These are phyloP conservation scores for Hortiboletus campestris DNA, from an alignment of 768 basidiomycete genomes.

Conservation along the genomic window DNA sequence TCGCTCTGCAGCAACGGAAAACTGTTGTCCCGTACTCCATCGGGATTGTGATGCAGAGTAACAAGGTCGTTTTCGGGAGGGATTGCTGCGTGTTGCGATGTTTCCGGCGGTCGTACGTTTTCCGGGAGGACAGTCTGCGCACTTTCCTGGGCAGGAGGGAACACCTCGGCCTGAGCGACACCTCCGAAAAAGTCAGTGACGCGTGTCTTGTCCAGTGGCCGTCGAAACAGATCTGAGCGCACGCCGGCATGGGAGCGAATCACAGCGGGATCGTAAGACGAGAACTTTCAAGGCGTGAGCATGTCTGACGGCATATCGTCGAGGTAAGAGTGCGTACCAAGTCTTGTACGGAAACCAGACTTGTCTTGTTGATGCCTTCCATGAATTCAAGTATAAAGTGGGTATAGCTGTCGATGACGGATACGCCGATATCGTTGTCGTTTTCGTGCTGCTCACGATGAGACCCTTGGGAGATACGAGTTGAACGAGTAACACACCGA, in stretches of 20 bases:
- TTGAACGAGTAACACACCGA: slow-evolving; percentile 56
- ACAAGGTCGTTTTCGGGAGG: not conserved
- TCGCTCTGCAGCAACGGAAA: not conserved
- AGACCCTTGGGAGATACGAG: not conserved
- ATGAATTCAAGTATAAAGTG: slow-evolving; percentile 90
- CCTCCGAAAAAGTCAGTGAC: slow-evolving; percentile 91
- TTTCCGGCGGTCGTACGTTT: not conserved
- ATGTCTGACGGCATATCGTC: not conserved
- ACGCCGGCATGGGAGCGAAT: slow-evolving; percentile 90
- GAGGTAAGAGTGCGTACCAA: slow-evolving; percentile 52
- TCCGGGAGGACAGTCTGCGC: not conserved
- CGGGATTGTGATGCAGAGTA: not conserved
- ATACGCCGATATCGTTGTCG: slow-evolving; percentile 91
- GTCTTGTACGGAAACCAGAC: slow-evolving; percentile 73
- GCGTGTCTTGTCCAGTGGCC: slow-evolving; percentile 57
- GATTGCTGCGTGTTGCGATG: not conserved
- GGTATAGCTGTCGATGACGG: slow-evolving; percentile 93
- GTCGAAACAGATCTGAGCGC: slow-evolving; percentile 74
- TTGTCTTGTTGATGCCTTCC: slow-evolving; percentile 92
- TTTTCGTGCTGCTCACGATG: slow-evolving; percentile 68
- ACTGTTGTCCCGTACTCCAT: not conserved
- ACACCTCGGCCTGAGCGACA: slow-evolving; percentile 78
- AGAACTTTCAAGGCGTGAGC: slow-evolving; percentile 56
- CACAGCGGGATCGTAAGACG: slow-evolving; percentile 66
- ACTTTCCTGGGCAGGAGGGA: slow-evolving; percentile 16